A percentile compares a stretch with the other conserved stretches of the same genome.
phyloP scores from a whole-genome alignment of 768 basidiomycete species.

The Amanita rubescens region DNA sequence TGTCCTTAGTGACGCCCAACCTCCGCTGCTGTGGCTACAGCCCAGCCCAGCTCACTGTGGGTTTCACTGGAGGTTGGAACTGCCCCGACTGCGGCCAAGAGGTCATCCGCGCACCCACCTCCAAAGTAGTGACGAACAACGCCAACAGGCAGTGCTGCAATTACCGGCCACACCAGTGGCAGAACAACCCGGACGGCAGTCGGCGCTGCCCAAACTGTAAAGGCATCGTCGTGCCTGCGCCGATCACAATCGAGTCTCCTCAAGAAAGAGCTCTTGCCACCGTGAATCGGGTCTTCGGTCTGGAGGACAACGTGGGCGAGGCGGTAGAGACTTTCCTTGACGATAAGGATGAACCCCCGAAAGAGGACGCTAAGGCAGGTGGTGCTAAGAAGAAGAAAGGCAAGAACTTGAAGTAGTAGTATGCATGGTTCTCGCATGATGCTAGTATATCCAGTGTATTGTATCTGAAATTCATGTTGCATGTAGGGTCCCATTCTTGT shows the following conservation, averaged over 20 bases:
- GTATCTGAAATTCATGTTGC: conserved; percentile 4
- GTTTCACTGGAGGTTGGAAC: not conserved
- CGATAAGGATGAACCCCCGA: not conserved
- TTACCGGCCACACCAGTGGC: not conserved
- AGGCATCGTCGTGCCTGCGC: not conserved
- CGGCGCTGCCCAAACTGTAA: not conserved
- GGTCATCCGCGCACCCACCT: not conserved
- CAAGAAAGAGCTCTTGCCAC: conserved; percentile 1
- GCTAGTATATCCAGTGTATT: conserved; percentile 1
- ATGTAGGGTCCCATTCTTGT: not conserved
- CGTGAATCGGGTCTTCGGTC: not conserved
- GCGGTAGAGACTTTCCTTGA: not conserved
- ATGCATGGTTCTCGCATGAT: conserved; percentile 1
- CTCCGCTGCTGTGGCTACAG: not conserved
- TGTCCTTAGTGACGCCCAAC: not conserved
- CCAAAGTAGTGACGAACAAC: not conserved
- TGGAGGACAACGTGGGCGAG: not conserved
- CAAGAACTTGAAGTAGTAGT: not conserved
- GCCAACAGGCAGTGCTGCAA: not conserved
- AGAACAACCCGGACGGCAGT: not conserved
- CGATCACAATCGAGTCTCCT: not conserved
- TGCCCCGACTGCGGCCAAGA: not conserved
- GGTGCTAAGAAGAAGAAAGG: not conserved
- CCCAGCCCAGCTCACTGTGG: not conserved
- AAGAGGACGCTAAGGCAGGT: not conserved